phyloP scores from a whole-genome alignment of 371 early-diverging fungal genomes.

The Mucor saturninus region DNA sequence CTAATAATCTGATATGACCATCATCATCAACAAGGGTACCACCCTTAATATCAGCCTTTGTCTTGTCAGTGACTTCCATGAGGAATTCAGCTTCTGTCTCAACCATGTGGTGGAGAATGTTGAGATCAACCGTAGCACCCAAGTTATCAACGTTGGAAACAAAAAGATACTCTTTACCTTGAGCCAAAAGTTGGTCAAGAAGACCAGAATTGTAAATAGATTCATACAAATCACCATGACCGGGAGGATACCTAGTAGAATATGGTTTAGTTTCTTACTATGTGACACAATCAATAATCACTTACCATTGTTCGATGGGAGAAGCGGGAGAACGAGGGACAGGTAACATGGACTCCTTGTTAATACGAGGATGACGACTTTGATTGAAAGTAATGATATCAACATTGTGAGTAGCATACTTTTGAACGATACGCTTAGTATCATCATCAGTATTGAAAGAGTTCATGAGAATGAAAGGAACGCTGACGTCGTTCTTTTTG shows the following conservation, averaged over 20 bases:
- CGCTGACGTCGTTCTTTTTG: slow-evolving; percentile 84
- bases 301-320: slow-evolving; percentile 60
- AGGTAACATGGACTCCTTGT: slow-evolving; percentile 92
- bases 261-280: background rate
- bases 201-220: slow-evolving; percentile 95
- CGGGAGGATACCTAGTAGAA: slow-evolving; percentile 93
- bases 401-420: slow-evolving; percentile 91
- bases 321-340: slow-evolving; percentile 71
- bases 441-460: slow-evolving; percentile 99
- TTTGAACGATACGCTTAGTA: slow-evolving; percentile 96
- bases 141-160: slow-evolving; percentile 99
- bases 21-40: slow-evolving; percentile 99
- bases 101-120: slow-evolving; percentile 93
- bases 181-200: slow-evolving; percentile 91
- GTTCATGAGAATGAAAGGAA: slow-evolving; percentile 99
- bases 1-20: slow-evolving; percentile 92
- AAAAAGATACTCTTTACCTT: slow-evolving; percentile 99
- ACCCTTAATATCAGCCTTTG: slow-evolving; percentile 99
- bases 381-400: slow-evolving; percentile 98
- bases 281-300: background rate
- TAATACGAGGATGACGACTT: slow-evolving; percentile 95
- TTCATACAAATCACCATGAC: slow-evolving; percentile 99
- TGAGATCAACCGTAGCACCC: slow-evolving; percentile 97
- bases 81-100: slow-evolving; percentile 93
- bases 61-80: slow-evolving; percentile 99